A percentile compares a stretch with the other conserved stretches of the same genome.
These are phyloP conservation scores for Blastocystis sp. DNA, from an alignment of 352 stramenopile genomes.

Conservation along the genomic window DNA sequence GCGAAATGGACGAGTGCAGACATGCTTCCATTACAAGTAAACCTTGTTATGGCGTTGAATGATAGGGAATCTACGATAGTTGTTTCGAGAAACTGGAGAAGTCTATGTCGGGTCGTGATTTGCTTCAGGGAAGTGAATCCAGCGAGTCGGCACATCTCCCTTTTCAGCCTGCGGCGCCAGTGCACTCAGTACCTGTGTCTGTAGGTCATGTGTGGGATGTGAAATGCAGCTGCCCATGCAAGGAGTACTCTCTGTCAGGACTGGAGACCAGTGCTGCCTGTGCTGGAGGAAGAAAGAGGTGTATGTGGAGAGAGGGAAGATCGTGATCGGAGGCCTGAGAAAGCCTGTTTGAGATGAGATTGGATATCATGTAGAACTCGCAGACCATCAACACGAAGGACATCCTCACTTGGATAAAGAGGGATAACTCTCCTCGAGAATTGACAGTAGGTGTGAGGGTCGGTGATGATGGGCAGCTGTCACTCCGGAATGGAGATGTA, in stretches of 20 bases:
- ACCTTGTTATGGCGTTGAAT: background rate
- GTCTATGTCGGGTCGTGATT: background rate
- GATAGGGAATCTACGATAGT: background rate
- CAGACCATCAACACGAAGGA: background rate
- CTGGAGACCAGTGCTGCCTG: background rate
- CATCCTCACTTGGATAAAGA: background rate
- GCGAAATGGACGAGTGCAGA: constrained; percentile 18
- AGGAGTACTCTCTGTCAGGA: background rate
- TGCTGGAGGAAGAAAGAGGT: constrained; percentile 1
- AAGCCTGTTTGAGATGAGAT: background rate
- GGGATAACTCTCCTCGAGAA: background rate
- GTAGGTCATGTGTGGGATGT: background rate
- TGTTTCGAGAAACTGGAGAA: constrained; percentile 20
- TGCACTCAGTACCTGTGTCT: background rate
- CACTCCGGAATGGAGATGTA: background rate
- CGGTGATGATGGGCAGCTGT: background rate
- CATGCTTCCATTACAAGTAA: background rate
- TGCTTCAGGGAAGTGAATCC: background rate
- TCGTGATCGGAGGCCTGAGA: constrained; percentile 1
- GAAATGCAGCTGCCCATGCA: constrained; percentile 4
- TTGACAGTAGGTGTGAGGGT: background rate
- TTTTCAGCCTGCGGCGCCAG: background rate
- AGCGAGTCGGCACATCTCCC: background rate
- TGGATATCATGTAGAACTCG: background rate
- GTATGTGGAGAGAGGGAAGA: constrained; percentile 46